A percentile compares a stretch with the other conserved stretches of the same genome.
These are phyloP conservation scores for Arabidopsis arenosa DNA, from an alignment of 345 rosid genomes.

Conservation along the genomic window DNA sequence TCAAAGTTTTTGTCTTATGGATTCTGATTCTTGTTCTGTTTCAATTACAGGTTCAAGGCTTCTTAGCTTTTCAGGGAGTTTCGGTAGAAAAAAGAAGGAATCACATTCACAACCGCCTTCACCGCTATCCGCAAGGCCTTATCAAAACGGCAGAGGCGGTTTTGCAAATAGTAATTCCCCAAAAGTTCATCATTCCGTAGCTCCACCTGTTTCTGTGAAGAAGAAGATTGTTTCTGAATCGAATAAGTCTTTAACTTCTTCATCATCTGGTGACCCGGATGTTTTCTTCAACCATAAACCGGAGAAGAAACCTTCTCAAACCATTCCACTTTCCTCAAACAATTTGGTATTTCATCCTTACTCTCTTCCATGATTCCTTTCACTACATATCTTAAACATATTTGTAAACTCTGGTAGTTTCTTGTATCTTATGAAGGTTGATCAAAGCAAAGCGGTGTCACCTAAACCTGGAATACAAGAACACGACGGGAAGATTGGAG, in stretches of 20 bases:
- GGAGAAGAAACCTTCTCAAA: constrained; percentile 44
- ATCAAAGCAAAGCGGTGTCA: constrained; percentile 18
- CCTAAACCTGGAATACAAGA: constrained; percentile 36
- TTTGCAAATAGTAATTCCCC: constrained; percentile 38
- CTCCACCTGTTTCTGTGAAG: constrained; percentile 43
- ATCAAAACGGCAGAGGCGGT: constrained; percentile 38
- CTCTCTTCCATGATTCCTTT: neutral
- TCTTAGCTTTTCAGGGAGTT: constrained; percentile 60
- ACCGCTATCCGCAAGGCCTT: constrained; percentile 41
- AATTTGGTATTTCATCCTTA: constrained; percentile 32
- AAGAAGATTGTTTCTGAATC: constrained; percentile 49
- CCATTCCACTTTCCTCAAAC: constrained; percentile 25
- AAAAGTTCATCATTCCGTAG: constrained; percentile 43
- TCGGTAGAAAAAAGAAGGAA: constrained; percentile 68
- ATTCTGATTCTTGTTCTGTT: constrained; percentile 25
- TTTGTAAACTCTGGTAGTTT: neutral
- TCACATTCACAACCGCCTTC: constrained; percentile 54
- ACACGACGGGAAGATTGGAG: constrained; percentile 13
- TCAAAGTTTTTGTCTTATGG: neutral
- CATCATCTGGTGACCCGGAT: constrained; percentile 52
- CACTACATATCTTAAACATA: neutral
- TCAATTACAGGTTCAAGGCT: constrained; percentile 53
- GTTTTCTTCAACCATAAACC: constrained; percentile 53
- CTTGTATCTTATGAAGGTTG: constrained; percentile 17
- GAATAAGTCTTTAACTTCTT: constrained; percentile 44